These are phyloP conservation scores for Hortaea werneckii DNA, from an alignment of 2,329 filamentous ascomycete genomes.

Conservation along the genomic window DNA sequence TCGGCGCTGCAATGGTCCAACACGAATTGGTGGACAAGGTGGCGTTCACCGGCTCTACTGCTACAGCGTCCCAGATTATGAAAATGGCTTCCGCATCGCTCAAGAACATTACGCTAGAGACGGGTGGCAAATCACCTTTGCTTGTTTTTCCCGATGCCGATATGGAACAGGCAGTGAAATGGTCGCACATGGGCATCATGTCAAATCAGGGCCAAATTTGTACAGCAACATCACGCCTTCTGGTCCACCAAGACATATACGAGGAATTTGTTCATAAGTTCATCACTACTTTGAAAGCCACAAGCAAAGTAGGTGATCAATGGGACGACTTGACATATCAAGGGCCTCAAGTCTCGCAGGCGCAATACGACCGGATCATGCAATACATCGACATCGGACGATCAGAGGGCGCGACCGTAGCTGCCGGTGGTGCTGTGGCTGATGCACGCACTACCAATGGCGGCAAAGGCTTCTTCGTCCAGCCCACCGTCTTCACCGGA, in stretches of 20 bases:
- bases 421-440: too few relatives aligned
- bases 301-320: conserved; percentile 50
- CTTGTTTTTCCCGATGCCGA: conserved; percentile 47
- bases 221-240: conserved; percentile 46
- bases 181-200: conserved; percentile 50
- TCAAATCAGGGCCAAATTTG: conserved; percentile 49
- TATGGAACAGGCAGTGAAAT: conserved; percentile 47
- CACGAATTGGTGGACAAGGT: conserved; percentile 55
- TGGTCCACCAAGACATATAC: conserved; percentile 41
- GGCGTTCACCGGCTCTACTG: conserved; percentile 64
- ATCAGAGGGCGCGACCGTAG: conserved; percentile 7
- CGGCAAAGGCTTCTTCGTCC: conserved; percentile 24
- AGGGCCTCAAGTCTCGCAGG: conserved; percentile 58
- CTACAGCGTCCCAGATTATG: conserved; percentile 39
- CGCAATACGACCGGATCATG: conserved; percentile 46
- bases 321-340: conserved; percentile 58
- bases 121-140: conserved; percentile 46
- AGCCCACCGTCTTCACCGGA: conserved; percentile 14
- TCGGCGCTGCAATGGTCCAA: conserved; percentile 6
- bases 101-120: conserved; percentile 48
- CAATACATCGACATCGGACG: conserved; percentile 41
- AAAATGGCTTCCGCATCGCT: conserved; percentile 48
- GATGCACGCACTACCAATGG: conserved; percentile 33
- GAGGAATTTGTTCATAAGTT: conserved; percentile 22
- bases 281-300: conserved; percentile 33